Base-by-base conservation (phyloP, 2,329 filamentous ascomycete genomes). In the Aureobasidium sp. region DNA sequence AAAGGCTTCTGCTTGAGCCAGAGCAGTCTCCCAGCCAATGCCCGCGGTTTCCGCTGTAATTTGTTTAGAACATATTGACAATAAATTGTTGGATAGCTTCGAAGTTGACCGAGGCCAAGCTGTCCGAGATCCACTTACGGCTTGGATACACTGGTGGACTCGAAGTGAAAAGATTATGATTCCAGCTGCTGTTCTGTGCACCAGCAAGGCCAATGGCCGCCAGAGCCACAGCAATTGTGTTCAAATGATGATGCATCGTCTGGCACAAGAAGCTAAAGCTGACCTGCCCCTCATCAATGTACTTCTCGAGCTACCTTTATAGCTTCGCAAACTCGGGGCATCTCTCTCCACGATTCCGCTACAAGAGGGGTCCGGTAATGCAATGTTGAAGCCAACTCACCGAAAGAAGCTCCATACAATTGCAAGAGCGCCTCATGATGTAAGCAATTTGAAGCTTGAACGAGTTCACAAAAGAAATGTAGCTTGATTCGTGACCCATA, bases 121-220 rank as follows among this genome's bases (percentile, higher is more conserved):
- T 8, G 1, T 16, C 5, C 25, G 3, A 47, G 13, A 6, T 16
- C 1, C 5, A 64, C 66, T 61, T 32, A 67, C 66, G 66, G 21
- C 63, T 64, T 27, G 66, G 66, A 34, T 68, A 68, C 9, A 67
- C 64, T n/a, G 65, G 66, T 9, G 66, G 66, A 48, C 67, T 69
- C 11, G 57, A 66, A 7, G 65, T 61, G 55, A 65, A 70, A 5
- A 67, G 63, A n/a, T 64, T 54, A 50, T 67, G 65, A 29, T 67
- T 59, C 67, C 67, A 69, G 25, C 49, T 58, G 14, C 25, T 54
- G 45, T 62, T 58, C 51, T 62, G 61, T 21, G 61, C 61, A 25
- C 42, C 34, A 16, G 42, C 59, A 27, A 55, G 16, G 13, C 50
- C 50, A n/a, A 59, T 37, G 34, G 55, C 44, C 9, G 45, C 45